Evolutionary conservation across 1,139 yeast species (phyloP), one percentile per base, ranked within the genome.

Genomic region (Nakaseomyces nivariensis): DNA sequence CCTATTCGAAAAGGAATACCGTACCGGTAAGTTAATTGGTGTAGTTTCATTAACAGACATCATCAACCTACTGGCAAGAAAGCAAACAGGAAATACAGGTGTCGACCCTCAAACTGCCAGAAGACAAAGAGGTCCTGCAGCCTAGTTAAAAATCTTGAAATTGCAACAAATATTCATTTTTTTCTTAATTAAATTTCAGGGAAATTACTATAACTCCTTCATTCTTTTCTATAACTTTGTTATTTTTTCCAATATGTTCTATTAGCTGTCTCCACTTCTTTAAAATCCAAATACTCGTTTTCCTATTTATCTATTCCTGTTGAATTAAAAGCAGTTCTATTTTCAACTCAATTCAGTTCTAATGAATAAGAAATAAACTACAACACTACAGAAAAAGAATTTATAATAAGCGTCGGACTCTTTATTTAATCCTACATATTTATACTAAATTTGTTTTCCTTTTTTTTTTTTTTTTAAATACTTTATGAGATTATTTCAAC

Each of bases 11-110:
- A 62, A 64, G 48, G 70, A 69, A 50, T 76, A 78, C 45, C 72
- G 81, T 48, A 80, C 85, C 1, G 96, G 95, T 10, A 84, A 82
- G 62, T 75, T 90, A 55, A 78, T 86, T 51, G 97, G 97, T 43
- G 97, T 92, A 25, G 82, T 92, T 4, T 86, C 96, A 2, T 72
- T 92, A 56, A 89, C 97, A 0, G 98, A 90, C 67, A 84, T 90
- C 44, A 70, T 92, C 50, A 86, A 90, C 27, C 69, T 87, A 46
- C 76, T 90, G 57, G 96, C 96, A 4, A 77, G 82, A 56, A 78
- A 79, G 37, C 78, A 82, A 53, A 78, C 81, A 6, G 64, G 62
- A 41, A 75, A 74, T 51, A 86, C 85, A 5, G 74, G 75, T 59
- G 80, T 87, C 26, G 96, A 89, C 62, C 96, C 97, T 4, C 79